Evolutionary conservation across 2,329 filamentous ascomycete genomes (phyloP), one percentile per base, ranked within the genome.

Genomic region (Sordariomycetes sp.): DNA sequence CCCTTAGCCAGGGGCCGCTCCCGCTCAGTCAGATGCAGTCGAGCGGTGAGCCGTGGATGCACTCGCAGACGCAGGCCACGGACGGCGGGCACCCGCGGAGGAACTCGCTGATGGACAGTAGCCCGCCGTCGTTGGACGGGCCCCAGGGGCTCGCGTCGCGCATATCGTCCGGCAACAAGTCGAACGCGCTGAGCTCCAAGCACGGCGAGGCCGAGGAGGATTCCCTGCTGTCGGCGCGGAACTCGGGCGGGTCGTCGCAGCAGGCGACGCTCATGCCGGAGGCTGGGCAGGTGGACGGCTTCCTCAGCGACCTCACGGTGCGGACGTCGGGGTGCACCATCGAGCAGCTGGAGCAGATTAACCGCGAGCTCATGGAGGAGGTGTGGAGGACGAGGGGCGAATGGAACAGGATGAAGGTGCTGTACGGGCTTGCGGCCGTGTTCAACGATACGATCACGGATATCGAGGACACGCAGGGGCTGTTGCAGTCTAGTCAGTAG

Each of bases 331-430:
- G 89, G 1, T 89, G 88, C 68, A 88, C 86, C 0, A 88, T 99
- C 56, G 94, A 99, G 72, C 92, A 99, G 69, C 75, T 99, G 22
- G 92, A 97, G 74, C 92, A 97, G 70, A 85, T 96, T 67, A 91
- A 91, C 68, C 86, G 90, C 8, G 84, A 86, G 62, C 75, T 97
- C 61, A 97, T 97, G 92, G 87, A 92, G 60, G 83, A 85, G 61
- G 80, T 97, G 52, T 99, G 94, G 94, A 78, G 78, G 60, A 80
- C 80, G 60, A 80, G 90, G 54, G 79, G 82, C 53, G 85, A 95
- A 65, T 94, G 89, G 82, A 94, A 99, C 70, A 82, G 94, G 51
- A 85, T 84, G 64, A 77, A 78, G 63, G 90, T 96, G 15, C 77
- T 85, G 15, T 73, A 73, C 52, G 73, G 76, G 42, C 78, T 95